A percentile compares a stretch with the other conserved stretches of the same genome.
phyloP scores from a whole-genome alignment of 2,329 filamentous ascomycete genomes.

The Didymella glomerata region DNA sequence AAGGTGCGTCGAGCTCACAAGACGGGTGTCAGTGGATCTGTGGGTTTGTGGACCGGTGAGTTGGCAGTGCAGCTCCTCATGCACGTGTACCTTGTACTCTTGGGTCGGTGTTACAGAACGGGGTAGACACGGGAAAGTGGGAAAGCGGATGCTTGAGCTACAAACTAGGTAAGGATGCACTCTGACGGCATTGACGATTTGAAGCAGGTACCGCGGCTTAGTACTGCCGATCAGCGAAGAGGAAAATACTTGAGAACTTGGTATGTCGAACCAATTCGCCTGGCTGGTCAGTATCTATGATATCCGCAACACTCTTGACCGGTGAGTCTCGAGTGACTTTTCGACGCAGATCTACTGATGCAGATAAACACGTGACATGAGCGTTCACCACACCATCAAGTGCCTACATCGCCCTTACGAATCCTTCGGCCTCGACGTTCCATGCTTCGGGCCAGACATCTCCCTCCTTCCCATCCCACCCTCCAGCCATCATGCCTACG shows the following conservation, averaged over 20 bases:
- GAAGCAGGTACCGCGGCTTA: background rate
- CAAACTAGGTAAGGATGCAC: background rate
- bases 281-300: background rate
- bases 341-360: background rate
- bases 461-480: constrained; percentile 61
- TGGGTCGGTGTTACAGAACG: constrained; percentile 1
- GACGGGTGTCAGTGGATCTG: constrained; percentile 9
- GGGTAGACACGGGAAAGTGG: constrained; percentile 3
- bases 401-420: constrained; percentile 44
- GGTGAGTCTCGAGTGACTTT: background rate
- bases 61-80: constrained; percentile 9
- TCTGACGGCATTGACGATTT: background rate
- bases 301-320: background rate
- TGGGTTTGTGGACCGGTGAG: constrained; percentile 13
- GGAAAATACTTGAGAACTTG: background rate
- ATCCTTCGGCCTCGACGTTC: constrained; percentile 60
- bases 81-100: constrained; percentile 15
- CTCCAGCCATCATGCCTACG: constrained; percentile 65
- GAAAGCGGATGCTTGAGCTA: constrained; percentile 1
- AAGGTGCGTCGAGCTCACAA: constrained; percentile 19
- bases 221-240: background rate
- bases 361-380: background rate
- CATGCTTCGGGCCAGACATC: constrained; percentile 59
- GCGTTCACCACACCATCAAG: background rate
- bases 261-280: background rate